Conservation (phyloP, 768 basidiomycete species). For the Coprinellus aureogranulatus region DNA sequence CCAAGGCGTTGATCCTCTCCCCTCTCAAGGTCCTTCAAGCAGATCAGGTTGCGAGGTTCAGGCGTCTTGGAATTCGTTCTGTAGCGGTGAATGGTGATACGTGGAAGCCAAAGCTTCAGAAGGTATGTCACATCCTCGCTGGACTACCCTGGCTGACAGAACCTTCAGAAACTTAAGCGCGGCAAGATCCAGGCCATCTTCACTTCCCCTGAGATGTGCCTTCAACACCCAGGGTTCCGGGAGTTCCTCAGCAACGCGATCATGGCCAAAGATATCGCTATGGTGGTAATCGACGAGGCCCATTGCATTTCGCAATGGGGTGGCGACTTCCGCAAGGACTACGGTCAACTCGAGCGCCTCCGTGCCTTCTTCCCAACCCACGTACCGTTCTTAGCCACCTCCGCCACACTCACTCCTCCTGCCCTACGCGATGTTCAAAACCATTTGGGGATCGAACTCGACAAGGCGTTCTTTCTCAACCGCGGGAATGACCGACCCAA, state of each 20-base stretch:
- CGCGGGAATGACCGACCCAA: slow-evolving; percentile 37
- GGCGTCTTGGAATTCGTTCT: slow-evolving; percentile 24
- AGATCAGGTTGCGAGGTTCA: slow-evolving; percentile 35
- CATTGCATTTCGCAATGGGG: slow-evolving; percentile 28
- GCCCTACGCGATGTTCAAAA: slow-evolving; percentile 25
- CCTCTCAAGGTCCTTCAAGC: slow-evolving; percentile 35
- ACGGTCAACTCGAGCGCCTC: slow-evolving; percentile 24
- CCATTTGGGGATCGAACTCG: slow-evolving; percentile 20
- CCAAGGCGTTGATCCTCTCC: slow-evolving; percentile 31
- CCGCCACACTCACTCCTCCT: slow-evolving; percentile 31
- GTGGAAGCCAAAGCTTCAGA: slow-evolving; percentile 22
- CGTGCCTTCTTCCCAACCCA: slow-evolving; percentile 26
- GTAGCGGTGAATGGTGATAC: slow-evolving; percentile 36
- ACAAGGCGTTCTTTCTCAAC: slow-evolving; percentile 29
- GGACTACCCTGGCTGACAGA: background rate
- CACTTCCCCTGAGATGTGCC: slow-evolving; percentile 40
- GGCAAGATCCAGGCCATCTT: slow-evolving; percentile 25
- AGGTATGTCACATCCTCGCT: slow-evolving; percentile 22
- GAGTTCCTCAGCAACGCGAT: slow-evolving; percentile 16
- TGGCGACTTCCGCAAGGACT: slow-evolving; percentile 30
- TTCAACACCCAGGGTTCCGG: slow-evolving; percentile 28
- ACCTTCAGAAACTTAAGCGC: slow-evolving; percentile 21
- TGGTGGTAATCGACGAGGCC: slow-evolving; percentile 37
- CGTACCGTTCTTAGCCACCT: slow-evolving; percentile 29
- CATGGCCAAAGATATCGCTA: slow-evolving; percentile 20